phyloP scores from a whole-genome alignment of 2,329 filamentous ascomycete species.

The Canariomyces notabilis region DNA sequence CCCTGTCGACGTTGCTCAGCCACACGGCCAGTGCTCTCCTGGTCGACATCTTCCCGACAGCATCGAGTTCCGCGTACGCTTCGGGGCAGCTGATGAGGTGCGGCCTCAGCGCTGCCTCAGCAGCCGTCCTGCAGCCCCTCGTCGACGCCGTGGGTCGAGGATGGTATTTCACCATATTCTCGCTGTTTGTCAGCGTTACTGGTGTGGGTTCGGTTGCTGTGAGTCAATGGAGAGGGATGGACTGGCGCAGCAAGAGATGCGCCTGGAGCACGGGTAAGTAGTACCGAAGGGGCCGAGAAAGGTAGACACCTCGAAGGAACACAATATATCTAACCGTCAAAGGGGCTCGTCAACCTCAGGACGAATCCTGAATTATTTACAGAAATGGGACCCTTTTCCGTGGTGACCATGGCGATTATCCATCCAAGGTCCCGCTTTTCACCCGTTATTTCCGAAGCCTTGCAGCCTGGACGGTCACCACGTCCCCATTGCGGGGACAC shows the following conservation, averaged over 20 bases:
- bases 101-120: slow-evolving; percentile 50
- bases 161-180: slow-evolving; percentile 53
- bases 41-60: slow-evolving; percentile 53
- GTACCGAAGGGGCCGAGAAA: too few species aligned
- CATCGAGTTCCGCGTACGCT: slow-evolving; percentile 53
- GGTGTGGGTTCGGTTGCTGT: slow-evolving; percentile 40
- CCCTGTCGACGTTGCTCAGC: slow-evolving; percentile 52
- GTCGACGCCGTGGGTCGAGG: slow-evolving; percentile 49
- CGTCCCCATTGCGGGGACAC: slow-evolving; percentile 3
- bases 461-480: background rate
- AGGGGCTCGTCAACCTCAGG: too few species aligned
- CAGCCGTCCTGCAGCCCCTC: slow-evolving; percentile 51
- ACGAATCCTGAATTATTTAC: too few species aligned
- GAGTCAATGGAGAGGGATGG: slow-evolving; percentile 43
- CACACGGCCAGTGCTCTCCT: slow-evolving; percentile 54
- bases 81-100: slow-evolving; percentile 56
- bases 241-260: too few species aligned
- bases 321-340: too few species aligned
- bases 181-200: slow-evolving; percentile 40
- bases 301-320: too few species aligned
- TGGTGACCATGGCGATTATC: too few species aligned
- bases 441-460: background rate
- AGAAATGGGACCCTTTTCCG: too few species aligned
- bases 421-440: too few species aligned
- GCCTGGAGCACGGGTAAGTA: too few species aligned